Evolutionary conservation across 2,329 filamentous ascomycete species (phyloP).

Genomic region (Sporothrix humicola): DNA sequence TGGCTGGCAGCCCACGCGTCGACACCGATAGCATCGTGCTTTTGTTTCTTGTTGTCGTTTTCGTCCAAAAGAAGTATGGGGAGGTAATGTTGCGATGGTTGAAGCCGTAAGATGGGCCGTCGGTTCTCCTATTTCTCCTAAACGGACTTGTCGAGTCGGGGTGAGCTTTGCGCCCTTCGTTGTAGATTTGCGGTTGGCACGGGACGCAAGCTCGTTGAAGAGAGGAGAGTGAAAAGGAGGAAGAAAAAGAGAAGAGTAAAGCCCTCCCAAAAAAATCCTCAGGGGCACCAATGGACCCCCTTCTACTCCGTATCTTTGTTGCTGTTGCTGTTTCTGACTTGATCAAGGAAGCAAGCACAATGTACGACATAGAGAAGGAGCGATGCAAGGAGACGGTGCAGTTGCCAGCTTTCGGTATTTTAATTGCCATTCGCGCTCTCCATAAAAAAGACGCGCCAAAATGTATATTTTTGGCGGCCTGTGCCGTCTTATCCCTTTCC

Average conservation of each 20-base stretch:
- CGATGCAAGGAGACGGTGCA: not conserved
- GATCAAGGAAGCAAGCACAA: not conserved
- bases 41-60: not conserved
- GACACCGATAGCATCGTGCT: not conserved
- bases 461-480: constrained; percentile 24
- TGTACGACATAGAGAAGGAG: not conserved
- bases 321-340: not conserved
- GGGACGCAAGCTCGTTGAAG: not conserved
- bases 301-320: constrained; percentile 6
- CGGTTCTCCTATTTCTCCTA: not conserved
- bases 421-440: constrained; percentile 11
- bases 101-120: not conserved
- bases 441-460: constrained; percentile 12
- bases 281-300: not conserved
- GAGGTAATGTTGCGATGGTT: not conserved
- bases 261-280: not conserved
- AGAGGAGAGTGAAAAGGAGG: too few relatives aligned
- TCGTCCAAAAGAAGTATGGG: not conserved
- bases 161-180: not conserved
- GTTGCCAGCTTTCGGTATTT: not conserved
- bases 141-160: not conserved
- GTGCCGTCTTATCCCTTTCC: constrained; percentile 22
- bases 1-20: constrained; percentile 22
- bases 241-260: not conserved
- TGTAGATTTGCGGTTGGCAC: not conserved